These are phyloP conservation scores for Diaporthe caulivora DNA, from an alignment of 2,329 filamentous ascomycete genomes.

Conservation along the genomic window DNA sequence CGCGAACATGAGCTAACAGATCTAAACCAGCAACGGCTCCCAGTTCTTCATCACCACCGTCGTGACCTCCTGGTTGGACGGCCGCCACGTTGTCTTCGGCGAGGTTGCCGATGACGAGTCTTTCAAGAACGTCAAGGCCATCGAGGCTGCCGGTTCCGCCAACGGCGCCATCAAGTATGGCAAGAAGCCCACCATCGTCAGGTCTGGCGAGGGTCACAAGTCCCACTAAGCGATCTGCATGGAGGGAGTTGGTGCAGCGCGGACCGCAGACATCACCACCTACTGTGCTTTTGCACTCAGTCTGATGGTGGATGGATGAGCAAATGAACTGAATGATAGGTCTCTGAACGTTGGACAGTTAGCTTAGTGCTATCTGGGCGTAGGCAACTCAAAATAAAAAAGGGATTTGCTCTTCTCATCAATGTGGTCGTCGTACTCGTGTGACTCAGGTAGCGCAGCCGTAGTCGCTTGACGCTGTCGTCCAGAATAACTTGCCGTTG, in stretches of 20 bases:
- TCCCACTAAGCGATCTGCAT: slow-evolving; percentile 50
- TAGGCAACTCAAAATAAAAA: slow-evolving; percentile 25
- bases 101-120: slow-evolving; percentile 70
- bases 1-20: background rate
- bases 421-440: background rate
- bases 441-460: no score
- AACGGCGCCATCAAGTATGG: slow-evolving; percentile 67
- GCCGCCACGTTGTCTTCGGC: slow-evolving; percentile 88
- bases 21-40: slow-evolving; percentile 83
- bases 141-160: slow-evolving; percentile 71
- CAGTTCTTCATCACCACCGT: slow-evolving; percentile 99
- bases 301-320: slow-evolving; percentile 21
- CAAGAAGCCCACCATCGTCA: slow-evolving; percentile 70
- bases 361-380: slow-evolving; percentile 25
- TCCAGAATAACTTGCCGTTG: background rate
- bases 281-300: background rate
- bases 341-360: slow-evolving; percentile 26
- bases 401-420: slow-evolving; percentile 28
- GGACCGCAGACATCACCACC: slow-evolving; percentile 6
- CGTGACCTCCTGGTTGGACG: slow-evolving; percentile 86
- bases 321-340: slow-evolving; percentile 24
- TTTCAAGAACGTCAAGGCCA: slow-evolving; percentile 67
- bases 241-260: background rate
- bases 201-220: slow-evolving; percentile 58
- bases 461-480: background rate